Percentiles rank a stretch among this genome's conserved stretches.
Conservation (phyloP, 2,329 filamentous ascomycete genomes). For the Xylogone sp. region DNA sequence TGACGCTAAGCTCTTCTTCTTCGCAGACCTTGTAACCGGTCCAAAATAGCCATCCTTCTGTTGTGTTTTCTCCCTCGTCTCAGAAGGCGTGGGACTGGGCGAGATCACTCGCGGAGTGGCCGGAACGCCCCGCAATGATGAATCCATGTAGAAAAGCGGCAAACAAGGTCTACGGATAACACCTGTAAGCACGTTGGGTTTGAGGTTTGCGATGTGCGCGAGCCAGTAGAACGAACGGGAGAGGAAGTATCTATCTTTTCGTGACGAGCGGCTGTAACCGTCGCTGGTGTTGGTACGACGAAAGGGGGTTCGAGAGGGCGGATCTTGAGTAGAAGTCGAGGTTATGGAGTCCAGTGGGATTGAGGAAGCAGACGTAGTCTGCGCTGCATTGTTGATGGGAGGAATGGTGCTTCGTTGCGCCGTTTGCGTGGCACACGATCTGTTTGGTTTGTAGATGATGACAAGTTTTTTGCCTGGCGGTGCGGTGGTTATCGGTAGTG, state of each 20-base stretch:
- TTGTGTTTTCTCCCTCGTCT: constrained; percentile 43
- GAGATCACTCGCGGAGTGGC: constrained; percentile 84
- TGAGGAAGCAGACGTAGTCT: constrained; percentile 47
- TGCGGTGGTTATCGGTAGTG: not conserved
- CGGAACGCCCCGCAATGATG: constrained; percentile 53
- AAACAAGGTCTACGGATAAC: constrained; percentile 53
- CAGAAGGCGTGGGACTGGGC: constrained; percentile 74
- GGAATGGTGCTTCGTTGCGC: constrained; percentile 25
- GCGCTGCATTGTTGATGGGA: constrained; percentile 51
- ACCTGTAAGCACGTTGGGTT: constrained; percentile 49
- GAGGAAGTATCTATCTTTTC: constrained; percentile 50
- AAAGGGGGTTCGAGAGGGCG: constrained; percentile 16
- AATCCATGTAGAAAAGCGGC: constrained; percentile 49
- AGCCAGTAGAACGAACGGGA: constrained; percentile 39
- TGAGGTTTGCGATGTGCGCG: constrained; percentile 42
- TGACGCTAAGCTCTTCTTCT: constrained; percentile 54
- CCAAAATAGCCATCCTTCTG: constrained; percentile 59
- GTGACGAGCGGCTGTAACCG: constrained; percentile 32
- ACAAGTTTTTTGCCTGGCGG: not conserved
- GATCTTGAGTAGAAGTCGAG: constrained; percentile 16
- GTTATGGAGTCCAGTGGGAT: constrained; percentile 55
- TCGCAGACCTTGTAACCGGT: constrained; percentile 73
- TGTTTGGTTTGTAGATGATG: constrained; percentile 10
- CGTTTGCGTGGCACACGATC: constrained; percentile 23
- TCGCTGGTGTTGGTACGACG: constrained; percentile 19